Percentiles rank a stretch among this genome's conserved stretches.
Evolutionary conservation across 2,329 filamentous ascomycete species (phyloP).

Genomic region (Botryosphaeria dothidea): DNA sequence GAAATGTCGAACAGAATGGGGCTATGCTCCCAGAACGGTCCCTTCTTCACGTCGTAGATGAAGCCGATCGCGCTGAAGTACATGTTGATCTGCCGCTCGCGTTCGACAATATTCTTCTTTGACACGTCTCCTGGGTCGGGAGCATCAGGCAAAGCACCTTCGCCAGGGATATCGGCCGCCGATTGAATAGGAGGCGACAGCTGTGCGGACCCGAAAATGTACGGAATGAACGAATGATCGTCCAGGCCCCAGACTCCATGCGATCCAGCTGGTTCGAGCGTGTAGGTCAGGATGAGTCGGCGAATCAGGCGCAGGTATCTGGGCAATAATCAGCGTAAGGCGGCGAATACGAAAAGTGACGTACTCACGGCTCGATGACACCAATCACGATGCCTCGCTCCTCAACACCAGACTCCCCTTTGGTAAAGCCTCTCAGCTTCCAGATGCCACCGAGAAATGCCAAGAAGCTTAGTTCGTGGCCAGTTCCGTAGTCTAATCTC

Average conservation of each 20-base stretch:
- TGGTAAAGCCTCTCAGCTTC: constrained; percentile 80
- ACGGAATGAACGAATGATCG: constrained; percentile 91
- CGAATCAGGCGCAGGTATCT: constrained; percentile 82
- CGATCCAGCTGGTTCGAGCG: constrained; percentile 89
- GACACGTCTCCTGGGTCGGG: constrained; percentile 71
- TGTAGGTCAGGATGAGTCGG: constrained; percentile 84
- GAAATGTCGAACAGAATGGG: constrained; percentile 94
- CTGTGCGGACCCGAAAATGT: constrained; percentile 94
- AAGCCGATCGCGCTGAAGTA: constrained; percentile 97
- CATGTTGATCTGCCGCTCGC: constrained; percentile 55
- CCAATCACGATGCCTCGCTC: constrained; percentile 81
- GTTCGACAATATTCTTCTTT: constrained; percentile 41
- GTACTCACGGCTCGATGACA: constrained; percentile 75
- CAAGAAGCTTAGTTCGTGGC: constrained; percentile 91
- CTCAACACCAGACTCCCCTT: constrained; percentile 55
- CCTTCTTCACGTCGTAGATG: constrained; percentile 95
- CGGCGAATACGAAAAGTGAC: constrained; percentile 5
- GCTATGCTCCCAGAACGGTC: constrained; percentile 93
- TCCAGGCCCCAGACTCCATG: constrained; percentile 99
- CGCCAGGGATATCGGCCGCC: constrained; percentile 62
- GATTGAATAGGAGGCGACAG: constrained; percentile 70
- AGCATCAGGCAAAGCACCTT: constrained; percentile 70
- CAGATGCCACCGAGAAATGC: constrained; percentile 88
- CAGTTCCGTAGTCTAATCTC: constrained; percentile 91
- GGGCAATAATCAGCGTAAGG: constrained; percentile 17